These are phyloP conservation scores for Polytrichum commune DNA, from an alignment of 225 moss, liverwort and hornwort genomes.

Conservation along the genomic window DNA sequence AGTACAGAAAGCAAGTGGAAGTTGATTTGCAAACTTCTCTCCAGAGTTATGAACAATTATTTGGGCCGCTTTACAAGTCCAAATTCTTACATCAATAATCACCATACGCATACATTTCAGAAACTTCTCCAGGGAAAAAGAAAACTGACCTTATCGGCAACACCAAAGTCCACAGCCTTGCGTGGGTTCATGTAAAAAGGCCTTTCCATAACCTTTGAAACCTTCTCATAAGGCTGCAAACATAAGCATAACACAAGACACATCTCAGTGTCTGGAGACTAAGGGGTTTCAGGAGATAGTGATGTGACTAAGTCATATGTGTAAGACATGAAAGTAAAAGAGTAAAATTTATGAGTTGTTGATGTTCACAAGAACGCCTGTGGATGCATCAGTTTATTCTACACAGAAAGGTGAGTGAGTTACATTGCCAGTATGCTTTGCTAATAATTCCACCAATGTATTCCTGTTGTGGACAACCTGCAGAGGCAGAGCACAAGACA, in stretches of 20 bases:
- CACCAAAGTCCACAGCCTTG: conserved; percentile 97
- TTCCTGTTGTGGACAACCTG: conserved; percentile 97
- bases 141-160: conserved; percentile 84
- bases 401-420: conserved; percentile 4
- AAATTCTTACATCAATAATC: too few relatives aligned
- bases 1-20: too few relatives aligned
- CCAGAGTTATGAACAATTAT: too few relatives aligned
- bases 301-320: too few relatives aligned
- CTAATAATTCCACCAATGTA: conserved; percentile 73
- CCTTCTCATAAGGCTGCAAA: conserved; percentile 85
- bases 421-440: conserved; percentile 96
- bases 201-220: conserved; percentile 96
- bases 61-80: too few relatives aligned
- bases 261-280: background rate
- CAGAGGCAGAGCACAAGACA: conserved; percentile 31
- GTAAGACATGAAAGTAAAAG: too few relatives aligned
- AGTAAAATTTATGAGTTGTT: too few relatives aligned
- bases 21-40: too few relatives aligned
- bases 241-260: background rate
- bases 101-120: too few relatives aligned
- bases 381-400: background rate
- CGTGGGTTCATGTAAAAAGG: conserved; percentile 99
- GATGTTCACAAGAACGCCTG: background rate
- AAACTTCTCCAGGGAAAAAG: background rate
- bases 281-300: too few relatives aligned